A percentile compares a stretch with the other conserved stretches of the same genome.
phyloP scores from a whole-genome alignment of 768 basidiomycete species.

The Naganishia onofrii region DNA sequence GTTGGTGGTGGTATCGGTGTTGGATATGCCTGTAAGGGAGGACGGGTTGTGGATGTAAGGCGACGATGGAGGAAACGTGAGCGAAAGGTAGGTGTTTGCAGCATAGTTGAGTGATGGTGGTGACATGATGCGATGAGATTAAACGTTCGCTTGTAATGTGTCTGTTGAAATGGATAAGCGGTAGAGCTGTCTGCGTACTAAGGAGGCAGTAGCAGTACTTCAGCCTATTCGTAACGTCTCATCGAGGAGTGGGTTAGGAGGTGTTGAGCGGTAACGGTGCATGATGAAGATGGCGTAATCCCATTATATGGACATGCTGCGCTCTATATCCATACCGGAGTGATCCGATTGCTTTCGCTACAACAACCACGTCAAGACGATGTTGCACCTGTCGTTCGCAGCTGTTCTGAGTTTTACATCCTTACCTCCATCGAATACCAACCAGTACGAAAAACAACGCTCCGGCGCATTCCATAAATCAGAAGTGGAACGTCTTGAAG shows the following conservation, averaged over 20 bases:
- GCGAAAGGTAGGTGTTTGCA: constrained; percentile 20
- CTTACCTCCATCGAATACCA: not conserved
- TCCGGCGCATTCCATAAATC: too few relatives aligned
- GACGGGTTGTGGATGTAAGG: constrained; percentile 19
- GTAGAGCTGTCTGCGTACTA: too few relatives aligned
- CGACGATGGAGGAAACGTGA: constrained; percentile 13
- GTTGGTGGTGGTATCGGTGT: not conserved
- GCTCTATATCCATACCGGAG: not conserved
- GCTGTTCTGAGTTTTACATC: too few relatives aligned
- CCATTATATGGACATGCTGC: not conserved
- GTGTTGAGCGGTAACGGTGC: too few relatives aligned
- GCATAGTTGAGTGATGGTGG: constrained; percentile 17
- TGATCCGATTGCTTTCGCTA: constrained; percentile 2
- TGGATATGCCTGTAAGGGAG: not conserved
- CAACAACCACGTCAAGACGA: too few relatives aligned
- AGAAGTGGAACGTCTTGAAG: too few relatives aligned
- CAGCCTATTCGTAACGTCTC: too few relatives aligned
- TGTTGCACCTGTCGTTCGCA: not conserved
- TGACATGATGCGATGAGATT: not conserved
- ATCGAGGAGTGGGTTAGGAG: too few relatives aligned
- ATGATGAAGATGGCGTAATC: not conserved
- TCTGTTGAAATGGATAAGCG: too few relatives aligned
- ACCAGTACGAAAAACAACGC: too few relatives aligned
- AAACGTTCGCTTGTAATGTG: too few relatives aligned
- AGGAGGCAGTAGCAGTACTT: too few relatives aligned